Base-by-base conservation (phyloP, 805 yeast genomes). In the Ogataea trehalophila region DNA sequence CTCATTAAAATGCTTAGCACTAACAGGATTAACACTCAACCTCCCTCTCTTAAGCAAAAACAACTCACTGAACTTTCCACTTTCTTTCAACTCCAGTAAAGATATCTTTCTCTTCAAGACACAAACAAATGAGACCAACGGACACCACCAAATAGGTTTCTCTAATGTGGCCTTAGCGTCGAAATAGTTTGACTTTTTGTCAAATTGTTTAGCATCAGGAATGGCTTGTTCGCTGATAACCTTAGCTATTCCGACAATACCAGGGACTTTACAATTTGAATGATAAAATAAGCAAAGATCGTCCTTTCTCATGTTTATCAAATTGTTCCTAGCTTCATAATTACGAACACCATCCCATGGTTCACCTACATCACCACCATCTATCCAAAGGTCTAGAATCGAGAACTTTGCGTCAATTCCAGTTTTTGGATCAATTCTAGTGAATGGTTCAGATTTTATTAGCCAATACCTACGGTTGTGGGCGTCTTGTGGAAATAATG, bases 321-420 rank as follows among this genome's bases (percentile, higher is more conserved):
- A 68, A 49, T 72, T 69, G 52, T 78, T 80, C 49, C 74, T 66
- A 1, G 84, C 83, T 60, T 79, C 83, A 50, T 72, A 72, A 56
- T 79, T 79, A 41, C 85, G 65, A 11, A 79, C 83, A 1, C 85
- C 84, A 51, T 77, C 79, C 84, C 84, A 79, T n/a, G 75, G 70
- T 44, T 75, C 76, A 1, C 50, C 50, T n/a, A 75, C 69, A 43
- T 75, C 76, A 1, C 50, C 50, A 5, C 59, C 65, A 8, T 67
- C 72, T 6, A 66, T 53, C 16, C 68, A 57, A 13, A 79, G 60
- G 31, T 73, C 77, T 8, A 64, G 65, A 6, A 79, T 62, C 5
- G 81, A 68, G 57, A 77, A 79, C 38, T 69, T 68, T 20, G 74
- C 79, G 55, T 79, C 81, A 17, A 62, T 60, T 2, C 77, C 79